A percentile compares a stretch with the other conserved stretches of the same genome.
phyloP scores from a whole-genome alignment of 257 asterid species.

The Solanum pinnatisectum region DNA sequence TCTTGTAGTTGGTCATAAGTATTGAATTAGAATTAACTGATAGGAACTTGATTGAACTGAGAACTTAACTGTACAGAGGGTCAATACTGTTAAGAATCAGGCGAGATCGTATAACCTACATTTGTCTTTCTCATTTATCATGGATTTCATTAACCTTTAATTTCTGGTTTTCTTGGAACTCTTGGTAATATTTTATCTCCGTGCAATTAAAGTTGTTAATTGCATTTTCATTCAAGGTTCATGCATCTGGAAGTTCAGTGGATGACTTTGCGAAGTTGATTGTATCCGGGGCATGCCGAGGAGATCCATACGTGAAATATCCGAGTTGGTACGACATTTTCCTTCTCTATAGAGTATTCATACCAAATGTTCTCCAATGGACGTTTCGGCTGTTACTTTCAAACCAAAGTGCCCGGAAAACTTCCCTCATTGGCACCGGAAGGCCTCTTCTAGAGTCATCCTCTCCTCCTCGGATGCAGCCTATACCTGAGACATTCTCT shows the following conservation, averaged over 20 bases:
- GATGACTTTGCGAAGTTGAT: slow-evolving; percentile 78
- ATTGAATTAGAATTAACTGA: not conserved
- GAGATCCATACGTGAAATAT: slow-evolving; percentile 76
- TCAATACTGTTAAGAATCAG: not conserved
- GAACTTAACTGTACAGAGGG: not conserved
- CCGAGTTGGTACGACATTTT: slow-evolving; percentile 88
- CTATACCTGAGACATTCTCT: not conserved
- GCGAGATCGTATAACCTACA: not conserved
- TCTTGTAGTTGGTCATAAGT: not conserved
- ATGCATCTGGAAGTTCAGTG: slow-evolving; percentile 51
- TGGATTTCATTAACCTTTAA: not conserved
- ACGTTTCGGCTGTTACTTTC: slow-evolving; percentile 51
- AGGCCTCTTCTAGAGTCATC: slow-evolving; percentile 28
- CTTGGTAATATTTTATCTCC: not conserved
- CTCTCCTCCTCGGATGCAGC: not conserved
- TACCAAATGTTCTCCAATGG: slow-evolving; percentile 75
- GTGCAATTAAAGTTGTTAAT: not conserved
- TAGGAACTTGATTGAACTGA: not conserved
- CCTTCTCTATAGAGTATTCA: slow-evolving; percentile 73
- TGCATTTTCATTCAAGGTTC: slow-evolving; percentile 27
- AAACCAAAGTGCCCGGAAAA: slow-evolving; percentile 33
- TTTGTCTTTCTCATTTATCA: not conserved
- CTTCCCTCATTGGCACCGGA: slow-evolving; percentile 75
- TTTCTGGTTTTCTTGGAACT: not conserved
- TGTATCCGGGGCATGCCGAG: slow-evolving; percentile 78